A percentile compares a stretch with the other conserved stretches of the same genome.
Evolutionary conservation across 1,139 yeast species (phyloP).

Genomic region (Yueomyces sp.): DNA sequence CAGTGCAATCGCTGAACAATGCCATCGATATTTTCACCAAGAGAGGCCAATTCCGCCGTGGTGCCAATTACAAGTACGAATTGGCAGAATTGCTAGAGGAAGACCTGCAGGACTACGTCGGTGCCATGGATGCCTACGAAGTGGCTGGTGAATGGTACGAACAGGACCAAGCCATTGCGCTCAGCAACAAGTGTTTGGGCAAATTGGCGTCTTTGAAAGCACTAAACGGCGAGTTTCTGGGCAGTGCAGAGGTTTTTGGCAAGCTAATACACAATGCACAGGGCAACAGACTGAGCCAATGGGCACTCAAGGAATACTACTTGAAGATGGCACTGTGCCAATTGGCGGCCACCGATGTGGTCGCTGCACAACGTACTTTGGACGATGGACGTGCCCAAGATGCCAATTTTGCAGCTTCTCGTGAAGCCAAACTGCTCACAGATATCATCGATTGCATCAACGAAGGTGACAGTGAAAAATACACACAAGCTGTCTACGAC

Average conservation of each 20-base stretch:
- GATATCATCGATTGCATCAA: conserved; percentile 61
- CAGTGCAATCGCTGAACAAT: conserved; percentile 60
- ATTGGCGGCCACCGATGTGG: conserved; percentile 70
- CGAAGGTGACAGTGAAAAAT: conserved; percentile 67
- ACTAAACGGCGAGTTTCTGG: conserved; percentile 53
- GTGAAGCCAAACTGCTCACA: conserved; percentile 58
- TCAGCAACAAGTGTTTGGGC: conserved; percentile 76
- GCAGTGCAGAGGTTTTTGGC: conserved; percentile 69
- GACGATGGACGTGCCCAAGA: conserved; percentile 60
- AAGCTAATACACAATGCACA: conserved; percentile 63
- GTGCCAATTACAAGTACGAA: conserved; percentile 88
- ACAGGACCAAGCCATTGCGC: conserved; percentile 86
- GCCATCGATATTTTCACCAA: conserved; percentile 79
- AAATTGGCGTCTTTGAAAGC: conserved; percentile 88
- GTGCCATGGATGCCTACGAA: conserved; percentile 71
- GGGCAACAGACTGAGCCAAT: conserved; percentile 65
- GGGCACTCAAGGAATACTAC: conserved; percentile 90
- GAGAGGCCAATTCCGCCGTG: conserved; percentile 90
- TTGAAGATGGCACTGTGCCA: conserved; percentile 73
- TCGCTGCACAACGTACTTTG: conserved; percentile 70
- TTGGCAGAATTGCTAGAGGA: conserved; percentile 77
- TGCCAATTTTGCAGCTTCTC: conserved; percentile 61
- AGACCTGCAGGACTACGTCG: conserved; percentile 48
- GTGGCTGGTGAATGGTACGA: conserved; percentile 94
- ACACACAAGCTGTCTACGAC: conserved; percentile 66